Percentiles rank a stretch among this genome's conserved stretches.
phyloP scores from a whole-genome alignment of 257 asterid genomes.

The Capsicum baccatum region DNA sequence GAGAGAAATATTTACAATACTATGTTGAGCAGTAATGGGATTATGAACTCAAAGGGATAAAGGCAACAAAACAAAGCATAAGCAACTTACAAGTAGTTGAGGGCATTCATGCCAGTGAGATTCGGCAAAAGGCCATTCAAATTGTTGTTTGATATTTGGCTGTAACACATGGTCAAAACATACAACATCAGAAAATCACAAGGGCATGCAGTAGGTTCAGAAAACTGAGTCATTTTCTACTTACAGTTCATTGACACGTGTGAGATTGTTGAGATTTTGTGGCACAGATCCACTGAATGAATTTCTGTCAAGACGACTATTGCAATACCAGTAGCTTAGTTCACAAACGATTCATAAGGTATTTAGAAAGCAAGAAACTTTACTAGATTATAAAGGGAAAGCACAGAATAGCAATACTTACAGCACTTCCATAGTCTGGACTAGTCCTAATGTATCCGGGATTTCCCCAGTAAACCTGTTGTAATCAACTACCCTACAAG shows the following conservation, averaged over 20 bases:
- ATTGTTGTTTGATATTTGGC: conserved; percentile 71
- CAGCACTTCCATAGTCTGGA: conserved; percentile 64
- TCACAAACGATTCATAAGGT: neutral
- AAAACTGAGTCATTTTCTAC: conserved; percentile 33
- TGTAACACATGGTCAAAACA: conserved; percentile 33
- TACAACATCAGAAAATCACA: neutral
- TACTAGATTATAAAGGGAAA: neutral
- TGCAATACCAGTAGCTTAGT: conserved; percentile 20
- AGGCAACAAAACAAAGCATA: neutral
- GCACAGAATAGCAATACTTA: conserved; percentile 56
- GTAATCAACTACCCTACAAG: conserved; percentile 70
- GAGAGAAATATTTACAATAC: neutral
- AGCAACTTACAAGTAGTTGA: conserved; percentile 68
- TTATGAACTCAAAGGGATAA: neutral
- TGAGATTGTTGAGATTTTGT: conserved; percentile 65
- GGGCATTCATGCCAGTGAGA: conserved; percentile 61
- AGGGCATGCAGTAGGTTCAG: neutral
- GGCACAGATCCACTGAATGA: conserved; percentile 63
- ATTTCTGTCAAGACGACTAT: conserved; percentile 83
- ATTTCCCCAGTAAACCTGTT: conserved; percentile 67
- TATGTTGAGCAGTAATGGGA: neutral
- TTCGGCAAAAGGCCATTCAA: conserved; percentile 76
- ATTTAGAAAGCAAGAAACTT: neutral
- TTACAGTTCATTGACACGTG: conserved; percentile 66
- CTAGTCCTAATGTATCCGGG: conserved; percentile 72